A percentile compares a stretch with the other conserved stretches of the same genome.
Evolutionary conservation across 2,329 filamentous ascomycete species (phyloP).

Genomic region (Pseudonectria buxi): DNA sequence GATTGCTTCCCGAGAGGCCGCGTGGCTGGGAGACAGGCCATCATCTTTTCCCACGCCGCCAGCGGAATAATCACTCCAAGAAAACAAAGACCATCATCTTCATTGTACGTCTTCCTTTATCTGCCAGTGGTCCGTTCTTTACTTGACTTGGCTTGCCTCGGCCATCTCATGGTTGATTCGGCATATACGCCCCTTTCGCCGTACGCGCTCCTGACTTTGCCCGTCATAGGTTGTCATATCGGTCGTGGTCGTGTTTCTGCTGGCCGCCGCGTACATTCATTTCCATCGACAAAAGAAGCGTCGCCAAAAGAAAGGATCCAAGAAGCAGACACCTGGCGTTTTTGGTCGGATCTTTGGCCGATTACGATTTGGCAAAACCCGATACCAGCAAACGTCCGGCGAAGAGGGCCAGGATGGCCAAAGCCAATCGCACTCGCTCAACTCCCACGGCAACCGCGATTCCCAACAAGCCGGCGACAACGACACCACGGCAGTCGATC

Average conservation of each 20-base stretch:
- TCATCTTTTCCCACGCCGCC: conserved; percentile 2
- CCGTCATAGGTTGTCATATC: conserved; percentile 14
- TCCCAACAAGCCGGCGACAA: conserved; percentile 13
- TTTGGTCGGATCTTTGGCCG: conserved; percentile 13
- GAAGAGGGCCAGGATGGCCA: conserved; percentile 19
- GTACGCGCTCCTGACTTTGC: background rate
- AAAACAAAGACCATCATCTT: conserved; percentile 13
- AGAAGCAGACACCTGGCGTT: conserved; percentile 14
- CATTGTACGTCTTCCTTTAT: conserved; percentile 14
- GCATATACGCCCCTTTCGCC: too few species aligned
- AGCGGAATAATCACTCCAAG: conserved; percentile 1
- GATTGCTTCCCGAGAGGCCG: background rate
- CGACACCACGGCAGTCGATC: conserved; percentile 51
- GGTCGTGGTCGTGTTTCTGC: conserved; percentile 8
- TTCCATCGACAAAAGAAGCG: conserved; percentile 11
- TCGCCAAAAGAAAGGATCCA: background rate
- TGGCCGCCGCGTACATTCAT: conserved; percentile 9
- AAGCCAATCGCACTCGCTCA: conserved; percentile 20
- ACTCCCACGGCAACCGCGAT: conserved; percentile 12
- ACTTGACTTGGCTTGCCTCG: too few species aligned
- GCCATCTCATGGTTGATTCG: too few species aligned
- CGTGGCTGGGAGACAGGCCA: conserved; percentile 14
- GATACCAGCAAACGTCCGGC: conserved; percentile 26
- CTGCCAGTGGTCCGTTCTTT: background rate
- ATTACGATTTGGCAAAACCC: conserved; percentile 4